A percentile compares a stretch with the other conserved stretches of the same genome.
phyloP scores from a whole-genome alignment of 352 stramenopile genomes.

The Phytopythium oedochilum region DNA sequence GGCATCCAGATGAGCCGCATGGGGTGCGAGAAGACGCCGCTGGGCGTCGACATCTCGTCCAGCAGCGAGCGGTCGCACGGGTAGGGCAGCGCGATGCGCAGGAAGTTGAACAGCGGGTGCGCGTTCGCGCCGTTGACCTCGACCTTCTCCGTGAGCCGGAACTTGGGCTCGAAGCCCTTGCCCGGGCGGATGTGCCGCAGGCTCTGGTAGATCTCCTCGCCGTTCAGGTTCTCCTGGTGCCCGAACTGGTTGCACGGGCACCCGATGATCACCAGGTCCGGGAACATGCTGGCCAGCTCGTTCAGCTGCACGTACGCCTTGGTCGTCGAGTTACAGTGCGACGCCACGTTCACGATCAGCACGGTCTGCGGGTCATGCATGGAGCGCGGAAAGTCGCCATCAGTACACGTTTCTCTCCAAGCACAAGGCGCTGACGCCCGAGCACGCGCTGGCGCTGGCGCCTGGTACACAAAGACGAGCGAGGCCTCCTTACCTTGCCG shows the following conservation, averaged over 20 bases:
- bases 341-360: constrained; percentile 76
- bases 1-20: constrained; percentile 87
- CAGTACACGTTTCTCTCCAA: no score
- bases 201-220: constrained; percentile 74
- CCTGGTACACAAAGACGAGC: neutral
- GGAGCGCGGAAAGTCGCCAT: no score
- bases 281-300: constrained; percentile 52
- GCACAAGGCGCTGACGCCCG: no score
- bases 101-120: constrained; percentile 77
- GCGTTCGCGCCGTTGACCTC: constrained; percentile 79
- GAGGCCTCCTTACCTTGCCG: constrained; percentile 30
- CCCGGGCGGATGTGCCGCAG: constrained; percentile 69
- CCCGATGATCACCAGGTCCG: constrained; percentile 63
- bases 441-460: no score
- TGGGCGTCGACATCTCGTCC: constrained; percentile 74
- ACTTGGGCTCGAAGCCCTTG: constrained; percentile 63
- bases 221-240: constrained; percentile 79
- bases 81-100: constrained; percentile 65
- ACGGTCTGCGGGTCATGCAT: constrained; percentile 27
- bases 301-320: constrained; percentile 74
- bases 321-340: constrained; percentile 75
- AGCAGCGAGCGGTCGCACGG: constrained; percentile 68
- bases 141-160: constrained; percentile 72
- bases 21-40: constrained; percentile 73
- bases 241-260: constrained; percentile 82